These are phyloP conservation scores for Nectriaceae sp. DNA, from an alignment of 2,329 filamentous ascomycete genomes.

Conservation along the genomic window DNA sequence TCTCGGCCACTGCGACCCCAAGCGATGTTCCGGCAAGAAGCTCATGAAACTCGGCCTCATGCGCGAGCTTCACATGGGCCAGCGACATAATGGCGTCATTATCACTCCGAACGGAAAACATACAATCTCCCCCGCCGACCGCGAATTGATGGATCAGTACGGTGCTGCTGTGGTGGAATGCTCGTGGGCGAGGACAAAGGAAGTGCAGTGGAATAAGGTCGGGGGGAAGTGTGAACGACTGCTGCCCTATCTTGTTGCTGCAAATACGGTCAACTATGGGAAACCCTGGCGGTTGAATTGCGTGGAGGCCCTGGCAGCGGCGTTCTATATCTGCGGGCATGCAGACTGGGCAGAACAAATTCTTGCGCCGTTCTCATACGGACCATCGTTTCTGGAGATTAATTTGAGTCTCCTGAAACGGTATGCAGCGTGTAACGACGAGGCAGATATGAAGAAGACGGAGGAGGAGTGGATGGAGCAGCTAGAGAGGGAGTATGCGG, in stretches of 20 bases:
- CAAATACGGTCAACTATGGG: slow-evolving; percentile 97
- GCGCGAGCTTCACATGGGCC: slow-evolving; percentile 88
- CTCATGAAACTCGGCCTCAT: slow-evolving; percentile 91
- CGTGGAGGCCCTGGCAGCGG: slow-evolving; percentile 89
- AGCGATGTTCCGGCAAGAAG: slow-evolving; percentile 92
- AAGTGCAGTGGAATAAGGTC: slow-evolving; percentile 88
- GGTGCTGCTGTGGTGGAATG: slow-evolving; percentile 97
- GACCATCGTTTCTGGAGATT: slow-evolving; percentile 85
- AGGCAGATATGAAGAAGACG: slow-evolving; percentile 78
- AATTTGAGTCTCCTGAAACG: slow-evolving; percentile 79
- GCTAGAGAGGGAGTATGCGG: slow-evolving; percentile 85
- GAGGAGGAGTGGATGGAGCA: slow-evolving; percentile 88
- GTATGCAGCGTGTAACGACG: slow-evolving; percentile 82
- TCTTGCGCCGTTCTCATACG: slow-evolving; percentile 84
- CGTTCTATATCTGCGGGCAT: slow-evolving; percentile 91
- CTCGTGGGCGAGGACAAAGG: slow-evolving; percentile 89
- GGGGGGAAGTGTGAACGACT: slow-evolving; percentile 91
- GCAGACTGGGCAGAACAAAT: slow-evolving; percentile 87
- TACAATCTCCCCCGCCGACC: slow-evolving; percentile 81
- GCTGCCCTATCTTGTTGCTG: slow-evolving; percentile 92
- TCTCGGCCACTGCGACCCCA: slow-evolving; percentile 94
- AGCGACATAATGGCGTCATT: slow-evolving; percentile 89
- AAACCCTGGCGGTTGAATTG: slow-evolving; percentile 95
- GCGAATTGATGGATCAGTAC: slow-evolving; percentile 78
- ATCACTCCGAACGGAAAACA: slow-evolving; percentile 93